Evolutionary conservation across 2,329 filamentous ascomycete genomes (phyloP).

Genomic region (Pestalotiopsis sp.): DNA sequence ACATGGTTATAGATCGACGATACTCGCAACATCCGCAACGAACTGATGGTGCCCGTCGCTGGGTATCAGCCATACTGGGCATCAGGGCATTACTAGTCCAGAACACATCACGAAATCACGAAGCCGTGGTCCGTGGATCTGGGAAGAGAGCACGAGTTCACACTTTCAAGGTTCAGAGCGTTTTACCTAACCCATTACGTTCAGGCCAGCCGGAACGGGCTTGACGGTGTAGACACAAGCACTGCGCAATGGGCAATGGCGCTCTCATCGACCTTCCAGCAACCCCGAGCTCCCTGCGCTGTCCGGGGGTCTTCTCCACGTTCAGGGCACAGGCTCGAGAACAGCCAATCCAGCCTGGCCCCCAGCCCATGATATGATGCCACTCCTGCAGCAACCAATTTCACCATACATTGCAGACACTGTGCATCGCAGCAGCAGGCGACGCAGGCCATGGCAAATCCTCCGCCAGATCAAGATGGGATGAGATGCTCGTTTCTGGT

Average conservation of each 20-base stretch:
- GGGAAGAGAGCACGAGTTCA: neutral
- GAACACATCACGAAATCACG: neutral
- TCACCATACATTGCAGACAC: neutral
- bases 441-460: neutral
- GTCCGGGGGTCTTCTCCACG: neutral
- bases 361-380: neutral
- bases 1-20: neutral
- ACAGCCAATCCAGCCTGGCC: neutral
- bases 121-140: neutral
- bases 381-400: conserved; percentile 6
- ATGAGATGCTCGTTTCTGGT: neutral
- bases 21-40: no score
- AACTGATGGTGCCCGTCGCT: neutral
- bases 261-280: neutral
- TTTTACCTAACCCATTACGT: conserved; percentile 1
- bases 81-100: neutral
- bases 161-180: neutral
- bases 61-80: neutral
- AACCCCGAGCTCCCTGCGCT: neutral
- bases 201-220: neutral
- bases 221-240: neutral
- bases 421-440: neutral
- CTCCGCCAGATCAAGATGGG: neutral
- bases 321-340: neutral
- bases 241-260: neutral